Base-by-base conservation (phyloP, 441 rosid species). In the Kokia cookei region DNA sequence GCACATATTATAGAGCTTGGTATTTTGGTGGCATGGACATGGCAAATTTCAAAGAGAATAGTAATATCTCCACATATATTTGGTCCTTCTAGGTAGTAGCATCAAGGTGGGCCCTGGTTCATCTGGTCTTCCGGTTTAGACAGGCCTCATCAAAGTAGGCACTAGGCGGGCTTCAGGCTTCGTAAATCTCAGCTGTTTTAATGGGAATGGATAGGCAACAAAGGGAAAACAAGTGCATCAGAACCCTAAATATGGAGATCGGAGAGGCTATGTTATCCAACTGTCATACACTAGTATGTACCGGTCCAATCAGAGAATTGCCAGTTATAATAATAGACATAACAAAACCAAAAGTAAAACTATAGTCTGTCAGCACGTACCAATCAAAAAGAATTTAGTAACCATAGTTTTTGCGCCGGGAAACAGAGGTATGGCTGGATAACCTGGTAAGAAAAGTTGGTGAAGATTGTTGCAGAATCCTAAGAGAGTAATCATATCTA, bases 111-210 rank as follows among this genome's bases (percentile, higher is more conserved):
- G 89, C 89, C 79, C 89, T 82, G 86, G 96, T 90, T 89, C 94
- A 90, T 87, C 91, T 77, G 92, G 90, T 93, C 98, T 90, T 93
- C 99, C 74, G 74, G 91, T 86, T 87, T 84, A 84, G 90, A 87
- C 97, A 82, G 87, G 93, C 94, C 86, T 86, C 93, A 80, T 81
- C 88, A 85, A 84, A 82, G 83, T 86, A 77, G 90, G 87, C 90
- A 76, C 89, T 83, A 81, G 92, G 89, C 92, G 75, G 88, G 94
- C 98, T 84, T 91, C 98, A 82, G 97, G 98, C 97, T 88, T 88
- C 97, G 84, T 83, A 82, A 84, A 85, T 85, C 82, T 88, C 90
- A 84, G 93, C 98, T 92, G 97, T 92, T 88, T 83, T 83, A 78
- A 78, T 85, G 87, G 98, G 90, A 83, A 75, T 83, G 89, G 88